A percentile compares a stretch with the other conserved stretches of the same genome.
These are phyloP conservation scores for Myxozyma mucilagina DNA, from an alignment of 805 yeast species.

Conservation along the genomic window DNA sequence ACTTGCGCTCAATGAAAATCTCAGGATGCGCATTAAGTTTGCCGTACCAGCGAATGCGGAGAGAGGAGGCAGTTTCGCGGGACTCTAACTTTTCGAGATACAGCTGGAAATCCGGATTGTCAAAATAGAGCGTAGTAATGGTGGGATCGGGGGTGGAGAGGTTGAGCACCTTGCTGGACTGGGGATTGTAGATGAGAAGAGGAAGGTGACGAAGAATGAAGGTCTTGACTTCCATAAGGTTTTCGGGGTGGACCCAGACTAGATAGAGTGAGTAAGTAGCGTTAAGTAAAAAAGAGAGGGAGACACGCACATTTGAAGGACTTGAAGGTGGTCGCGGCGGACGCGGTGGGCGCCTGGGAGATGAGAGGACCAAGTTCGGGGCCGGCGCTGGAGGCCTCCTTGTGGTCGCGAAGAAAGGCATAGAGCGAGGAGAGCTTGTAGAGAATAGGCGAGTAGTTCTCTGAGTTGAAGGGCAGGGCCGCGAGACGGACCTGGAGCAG, in stretches of 20 bases:
- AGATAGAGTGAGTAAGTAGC: conserved; percentile 34
- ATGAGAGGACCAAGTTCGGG: conserved; percentile 26
- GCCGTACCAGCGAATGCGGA: conserved; percentile 91
- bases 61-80: conserved; percentile 54
- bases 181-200: conserved; percentile 70
- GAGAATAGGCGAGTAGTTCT: conserved; percentile 88
- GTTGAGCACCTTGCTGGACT: conserved; percentile 44
- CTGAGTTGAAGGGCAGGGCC: conserved; percentile 87
- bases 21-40: conserved; percentile 74
- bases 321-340: conserved; percentile 38
- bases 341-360: conserved; percentile 18
- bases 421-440: conserved; percentile 76
- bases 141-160: conserved; percentile 61
- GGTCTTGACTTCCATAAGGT: conserved; percentile 96
- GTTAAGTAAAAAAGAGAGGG: neutral
- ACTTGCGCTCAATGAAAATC: conserved; percentile 76
- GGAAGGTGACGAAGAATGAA: conserved; percentile 90
- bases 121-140: conserved; percentile 85
- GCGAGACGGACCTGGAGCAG: conserved; percentile 83
- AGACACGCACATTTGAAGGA: conserved; percentile 37
- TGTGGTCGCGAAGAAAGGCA: conserved; percentile 76
- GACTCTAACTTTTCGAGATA: conserved; percentile 75
- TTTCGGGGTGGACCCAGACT: conserved; percentile 97
- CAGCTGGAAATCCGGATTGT: conserved; percentile 75
- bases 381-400: conserved; percentile 34